Conservation (phyloP, 106 monocot species). For the Dioscorea alata region DNA sequence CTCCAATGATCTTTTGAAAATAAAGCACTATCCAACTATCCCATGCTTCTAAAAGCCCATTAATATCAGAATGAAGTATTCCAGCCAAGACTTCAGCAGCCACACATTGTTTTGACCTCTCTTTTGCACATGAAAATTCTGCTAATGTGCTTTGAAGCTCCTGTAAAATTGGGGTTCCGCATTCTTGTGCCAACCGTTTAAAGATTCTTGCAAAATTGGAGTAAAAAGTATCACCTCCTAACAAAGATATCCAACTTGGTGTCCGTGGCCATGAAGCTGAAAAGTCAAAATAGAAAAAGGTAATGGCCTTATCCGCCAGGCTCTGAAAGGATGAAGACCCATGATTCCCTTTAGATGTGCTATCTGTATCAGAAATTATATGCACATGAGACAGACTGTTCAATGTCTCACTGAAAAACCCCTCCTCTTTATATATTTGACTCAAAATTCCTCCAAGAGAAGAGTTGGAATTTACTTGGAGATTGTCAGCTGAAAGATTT, state of each 20-base stretch:
- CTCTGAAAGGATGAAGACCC: conserved; percentile 73
- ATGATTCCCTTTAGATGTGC: conserved; percentile 50
- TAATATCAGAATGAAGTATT: conserved; percentile 83
- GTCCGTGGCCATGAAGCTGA: conserved; percentile 95
- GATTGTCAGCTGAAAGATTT: conserved; percentile 14
- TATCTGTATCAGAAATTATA: conserved; percentile 73
- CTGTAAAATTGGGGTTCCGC: conserved; percentile 56
- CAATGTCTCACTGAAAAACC: conserved; percentile 68
- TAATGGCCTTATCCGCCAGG: conserved; percentile 74
- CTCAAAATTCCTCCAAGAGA: conserved; percentile 31
- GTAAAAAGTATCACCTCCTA: conserved; percentile 64
- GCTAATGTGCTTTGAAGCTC: conserved; percentile 45
- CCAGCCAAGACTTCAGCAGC: conserved; percentile 95
- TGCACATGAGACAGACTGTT: conserved; percentile 91
- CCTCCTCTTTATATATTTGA: conserved; percentile 60
- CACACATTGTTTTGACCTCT: conserved; percentile 96
- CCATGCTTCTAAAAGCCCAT: conserved; percentile 61
- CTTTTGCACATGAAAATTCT: conserved; percentile 69
- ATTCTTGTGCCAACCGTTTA: conserved; percentile 85
- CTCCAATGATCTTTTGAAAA: conserved; percentile 64
- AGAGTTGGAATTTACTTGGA: conserved; percentile 20
- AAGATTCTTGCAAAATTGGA: conserved; percentile 90
- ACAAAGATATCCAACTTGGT: conserved; percentile 81
- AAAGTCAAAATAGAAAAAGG: conserved; percentile 96
- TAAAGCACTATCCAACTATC: conserved; percentile 69